A percentile compares a stretch with the other conserved stretches of the same genome.
phyloP scores from a whole-genome alignment of 2,329 filamentous ascomycete genomes.

The Aspergillus piperis region DNA sequence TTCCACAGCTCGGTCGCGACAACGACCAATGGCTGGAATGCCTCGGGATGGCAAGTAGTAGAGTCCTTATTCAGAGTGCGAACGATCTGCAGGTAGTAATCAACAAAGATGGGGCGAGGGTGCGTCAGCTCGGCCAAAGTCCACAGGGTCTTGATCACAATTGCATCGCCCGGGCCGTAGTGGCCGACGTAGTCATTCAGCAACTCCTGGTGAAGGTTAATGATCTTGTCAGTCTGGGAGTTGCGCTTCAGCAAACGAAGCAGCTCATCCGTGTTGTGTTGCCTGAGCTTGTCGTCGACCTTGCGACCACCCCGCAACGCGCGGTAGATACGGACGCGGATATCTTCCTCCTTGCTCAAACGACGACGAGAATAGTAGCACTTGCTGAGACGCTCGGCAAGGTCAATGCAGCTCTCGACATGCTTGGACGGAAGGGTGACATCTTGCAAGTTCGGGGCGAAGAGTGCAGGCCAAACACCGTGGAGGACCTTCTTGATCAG shows the following conservation, averaged over 20 bases:
- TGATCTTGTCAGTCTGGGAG: conserved; percentile 37
- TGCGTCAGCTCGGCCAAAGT: conserved; percentile 39
- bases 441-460: conserved; percentile 48
- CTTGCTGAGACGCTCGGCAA: conserved; percentile 50
- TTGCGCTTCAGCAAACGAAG: conserved; percentile 33
- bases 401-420: conserved; percentile 48
- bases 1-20: conserved; percentile 43
- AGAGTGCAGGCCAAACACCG: conserved; percentile 51
- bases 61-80: conserved; percentile 41
- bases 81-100: conserved; percentile 44
- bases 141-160: conserved; percentile 41
- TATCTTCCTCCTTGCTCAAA: conserved; percentile 39
- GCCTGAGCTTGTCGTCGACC: conserved; percentile 34
- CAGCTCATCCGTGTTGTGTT: conserved; percentile 31
- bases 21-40: conserved; percentile 41
- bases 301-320: conserved; percentile 32
- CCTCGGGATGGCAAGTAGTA: conserved; percentile 36
- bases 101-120: conserved; percentile 39
- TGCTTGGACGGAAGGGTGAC: conserved; percentile 47
- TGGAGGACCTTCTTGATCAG: conserved; percentile 50
- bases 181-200: conserved; percentile 40
- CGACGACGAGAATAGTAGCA: conserved; percentile 47
- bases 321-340: conserved; percentile 39
- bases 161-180: conserved; percentile 36
- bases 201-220: conserved; percentile 42